Evolutionary conservation across 257 asterid genomes (phyloP).

Genomic region (Coffea canephora): DNA sequence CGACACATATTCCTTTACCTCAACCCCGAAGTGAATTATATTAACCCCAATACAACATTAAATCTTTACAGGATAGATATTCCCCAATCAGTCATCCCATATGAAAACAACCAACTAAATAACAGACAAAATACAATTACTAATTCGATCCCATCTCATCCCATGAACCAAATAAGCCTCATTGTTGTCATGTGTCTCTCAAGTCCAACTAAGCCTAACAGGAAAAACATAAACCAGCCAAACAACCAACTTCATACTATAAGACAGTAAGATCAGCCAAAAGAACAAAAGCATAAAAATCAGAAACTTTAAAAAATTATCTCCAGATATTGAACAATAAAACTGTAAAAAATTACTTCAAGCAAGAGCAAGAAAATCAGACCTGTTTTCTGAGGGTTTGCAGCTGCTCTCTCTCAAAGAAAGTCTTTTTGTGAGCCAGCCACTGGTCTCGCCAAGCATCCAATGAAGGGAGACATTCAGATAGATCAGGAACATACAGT

Average conservation of each 20-base stretch:
- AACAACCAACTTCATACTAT: not conserved
- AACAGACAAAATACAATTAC: too few species aligned
- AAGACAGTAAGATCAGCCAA: not conserved
- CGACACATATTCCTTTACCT: too few species aligned
- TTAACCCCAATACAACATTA: too few species aligned
- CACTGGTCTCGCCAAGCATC: constrained; percentile 84
- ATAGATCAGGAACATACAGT: constrained; percentile 79
- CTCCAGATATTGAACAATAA: not conserved
- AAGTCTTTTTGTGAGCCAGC: constrained; percentile 63
- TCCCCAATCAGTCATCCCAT: too few species aligned
- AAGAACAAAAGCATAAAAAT: not conserved
- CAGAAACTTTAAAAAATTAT: not conserved
- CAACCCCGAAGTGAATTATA: too few species aligned
- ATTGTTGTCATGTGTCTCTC: not conserved
- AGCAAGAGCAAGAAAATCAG: not conserved
- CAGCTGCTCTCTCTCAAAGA: constrained; percentile 63
- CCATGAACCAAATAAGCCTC: too few species aligned
- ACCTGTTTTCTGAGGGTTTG: constrained; percentile 64
- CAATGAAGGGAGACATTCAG: constrained; percentile 82
- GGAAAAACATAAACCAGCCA: not conserved
- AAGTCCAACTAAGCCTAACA: not conserved
- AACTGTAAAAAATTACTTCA: not conserved
- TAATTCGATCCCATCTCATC: too few species aligned
- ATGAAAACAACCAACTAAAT: too few species aligned
- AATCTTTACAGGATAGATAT: too few species aligned